Percentiles rank a stretch among this genome's conserved stretches.
Conservation (phyloP, 169 alveolate genomes). For the Eimeria praecox region DNA sequence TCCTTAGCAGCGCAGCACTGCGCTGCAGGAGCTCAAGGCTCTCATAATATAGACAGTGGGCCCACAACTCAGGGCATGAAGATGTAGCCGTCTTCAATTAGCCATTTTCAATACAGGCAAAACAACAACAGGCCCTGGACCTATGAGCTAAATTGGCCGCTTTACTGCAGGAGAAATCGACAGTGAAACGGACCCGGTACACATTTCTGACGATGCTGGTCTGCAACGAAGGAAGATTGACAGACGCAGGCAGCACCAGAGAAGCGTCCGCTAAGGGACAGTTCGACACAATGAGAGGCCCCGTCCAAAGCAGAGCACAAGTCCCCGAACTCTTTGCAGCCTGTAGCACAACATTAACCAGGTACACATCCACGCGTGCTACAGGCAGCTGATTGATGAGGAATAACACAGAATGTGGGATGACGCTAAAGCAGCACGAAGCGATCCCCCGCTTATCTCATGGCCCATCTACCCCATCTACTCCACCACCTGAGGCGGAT, state of each 20-base stretch:
- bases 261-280: conserved; percentile 37
- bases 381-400: too few relatives aligned
- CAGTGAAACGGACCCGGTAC: conserved; percentile 17
- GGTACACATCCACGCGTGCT: neutral
- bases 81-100: neutral
- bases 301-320: conserved; percentile 20
- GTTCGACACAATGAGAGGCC: conserved; percentile 54
- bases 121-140: neutral
- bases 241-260: conserved; percentile 74
- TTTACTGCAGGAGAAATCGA: neutral
- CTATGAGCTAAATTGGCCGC: neutral
- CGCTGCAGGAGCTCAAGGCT: neutral
- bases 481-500: neutral
- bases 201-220: conserved; percentile 46
- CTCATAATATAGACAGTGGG: neutral
- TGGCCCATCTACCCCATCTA: neutral
- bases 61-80: neutral
- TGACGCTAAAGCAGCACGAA: neutral
- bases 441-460: neutral
- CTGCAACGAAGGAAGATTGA: conserved; percentile 36
- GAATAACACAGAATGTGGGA: neutral
- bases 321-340: neutral
- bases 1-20: neutral
- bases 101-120: neutral
- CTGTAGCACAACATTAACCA: conserved; percentile 11